Evolutionary conservation across 2,329 filamentous ascomycete genomes (phyloP).

Genomic region (Phaeoacremonium minimum): DNA sequence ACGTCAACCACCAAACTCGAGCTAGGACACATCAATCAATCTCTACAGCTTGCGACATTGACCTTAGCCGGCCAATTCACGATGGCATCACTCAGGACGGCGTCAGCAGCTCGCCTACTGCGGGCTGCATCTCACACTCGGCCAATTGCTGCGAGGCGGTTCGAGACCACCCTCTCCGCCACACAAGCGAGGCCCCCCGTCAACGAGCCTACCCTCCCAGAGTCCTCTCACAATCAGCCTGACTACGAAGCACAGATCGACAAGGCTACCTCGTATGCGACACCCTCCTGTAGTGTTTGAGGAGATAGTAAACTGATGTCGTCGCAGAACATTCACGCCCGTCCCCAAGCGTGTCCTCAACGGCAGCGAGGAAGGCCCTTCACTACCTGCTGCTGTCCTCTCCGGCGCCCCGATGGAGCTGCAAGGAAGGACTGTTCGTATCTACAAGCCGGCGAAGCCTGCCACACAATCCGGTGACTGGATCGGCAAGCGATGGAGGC

Average conservation of each 20-base stretch:
- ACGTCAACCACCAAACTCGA: constrained; percentile 7
- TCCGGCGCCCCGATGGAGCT: constrained; percentile 93
- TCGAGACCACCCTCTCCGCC: constrained; percentile 47
- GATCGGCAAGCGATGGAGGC: constrained; percentile 82
- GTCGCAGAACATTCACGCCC: constrained; percentile 75
- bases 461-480: constrained; percentile 92
- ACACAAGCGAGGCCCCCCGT: constrained; percentile 17
- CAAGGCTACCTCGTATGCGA: constrained; percentile 81
- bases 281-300: not conserved
- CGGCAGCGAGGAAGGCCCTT: constrained; percentile 74
- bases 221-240: constrained; percentile 58
- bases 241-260: constrained; percentile 80
- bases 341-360: constrained; percentile 87
- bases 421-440: constrained; percentile 89
- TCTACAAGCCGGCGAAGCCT: constrained; percentile 88
- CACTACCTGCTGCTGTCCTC: constrained; percentile 76
- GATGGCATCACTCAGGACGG: constrained; percentile 66
- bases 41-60: not conserved
- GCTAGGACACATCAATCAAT: constrained; percentile 1
- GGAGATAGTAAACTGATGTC: too few species aligned
- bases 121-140: constrained; percentile 36
- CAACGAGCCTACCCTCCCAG: constrained; percentile 28
- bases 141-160: constrained; percentile 45
- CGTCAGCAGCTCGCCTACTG: constrained; percentile 47
- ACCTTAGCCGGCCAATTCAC: constrained; percentile 16